Evolutionary conservation across 345 rosid genomes (phyloP), one percentile per base, ranked within the genome.

Genomic region (Murraya koenigii): DNA sequence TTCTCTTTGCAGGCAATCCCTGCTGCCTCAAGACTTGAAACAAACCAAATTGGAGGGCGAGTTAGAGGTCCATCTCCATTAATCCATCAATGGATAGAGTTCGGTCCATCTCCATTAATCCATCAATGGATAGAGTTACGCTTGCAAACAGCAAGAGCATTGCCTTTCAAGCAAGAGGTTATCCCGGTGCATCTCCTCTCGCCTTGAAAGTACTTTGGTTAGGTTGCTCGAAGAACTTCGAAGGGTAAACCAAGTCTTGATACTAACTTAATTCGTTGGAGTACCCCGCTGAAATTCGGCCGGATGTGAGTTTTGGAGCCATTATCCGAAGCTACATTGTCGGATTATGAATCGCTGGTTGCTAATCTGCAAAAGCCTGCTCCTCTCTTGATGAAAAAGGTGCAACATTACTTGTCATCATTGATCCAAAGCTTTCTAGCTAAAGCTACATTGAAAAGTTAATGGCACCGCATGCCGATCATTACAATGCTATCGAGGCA

Each of bases 71-170:
- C 98, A 41, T 93, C 98, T 70, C 97, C 96, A 32, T 47, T 95
- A 70, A 83, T 93, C 77, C 92, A 92, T 79, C 97, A 95, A 79
- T 93, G 98, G 99, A 86, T 86, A 63, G 99, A 95, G 77, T 92
- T 93, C 87, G 98, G 97, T 32, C 94, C 98, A 41, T 93, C 98
- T 70, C 97, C 96, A 32, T 47, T 95, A 70, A 83, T 93, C 77
- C 92, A 92, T 79, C 97, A 95, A 79, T 93, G 98, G 99, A 86
- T 86, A 63, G 99, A 95, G 77, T 92, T 93, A 87, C 92, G 99
- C 85, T 89, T 90, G 83, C 98, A 93, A 80, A 77, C 91, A 30
- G 90, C 90, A 56, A 92, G 97, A 91, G 90, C 93, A 25, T 67
- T 90, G 55, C 96, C 97, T 44, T 95, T 95, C 80, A 83, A 82